These are phyloP conservation scores for Pachyrhizus erosus DNA, from an alignment of 306 rosid genomes.

Conservation along the genomic window DNA sequence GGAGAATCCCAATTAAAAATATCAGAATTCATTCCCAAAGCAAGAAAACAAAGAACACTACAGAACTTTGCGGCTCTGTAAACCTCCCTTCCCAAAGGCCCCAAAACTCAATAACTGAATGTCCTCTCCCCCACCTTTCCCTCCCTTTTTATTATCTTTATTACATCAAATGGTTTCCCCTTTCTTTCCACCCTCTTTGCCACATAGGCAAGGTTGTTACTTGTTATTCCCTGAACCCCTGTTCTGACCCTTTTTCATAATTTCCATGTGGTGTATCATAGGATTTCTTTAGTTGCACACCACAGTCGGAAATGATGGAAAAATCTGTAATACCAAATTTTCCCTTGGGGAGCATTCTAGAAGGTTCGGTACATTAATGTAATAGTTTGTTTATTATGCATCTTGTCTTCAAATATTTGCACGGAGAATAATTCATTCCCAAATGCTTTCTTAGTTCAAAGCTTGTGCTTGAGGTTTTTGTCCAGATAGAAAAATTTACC, in stretches of 20 bases:
- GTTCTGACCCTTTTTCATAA: not conserved
- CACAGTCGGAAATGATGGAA: not conserved
- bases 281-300: not conserved
- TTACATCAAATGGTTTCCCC: not conserved
- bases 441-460: not conserved
- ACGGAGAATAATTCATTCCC: not conserved
- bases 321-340: conserved; percentile 8
- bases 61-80: not conserved
- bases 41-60: not conserved
- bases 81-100: not conserved
- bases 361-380: conserved; percentile 13
- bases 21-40: not conserved
- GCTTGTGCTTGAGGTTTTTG: conserved; percentile 31
- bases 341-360: not conserved
- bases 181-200: not conserved
- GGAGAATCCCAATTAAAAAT: not conserved
- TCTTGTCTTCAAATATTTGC: conserved; percentile 13
- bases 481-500: conserved; percentile 1
- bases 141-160: not conserved
- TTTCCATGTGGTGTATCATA: not conserved
- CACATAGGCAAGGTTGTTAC: not conserved
- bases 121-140: not conserved
- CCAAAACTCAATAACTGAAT: not conserved
- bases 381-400: not conserved
- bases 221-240: not conserved